A percentile compares a stretch with the other conserved stretches of the same genome.
These are phyloP conservation scores for Hanseniaspora sp. DNA, from an alignment of 1,139 yeast genomes.

Conservation along the genomic window DNA sequence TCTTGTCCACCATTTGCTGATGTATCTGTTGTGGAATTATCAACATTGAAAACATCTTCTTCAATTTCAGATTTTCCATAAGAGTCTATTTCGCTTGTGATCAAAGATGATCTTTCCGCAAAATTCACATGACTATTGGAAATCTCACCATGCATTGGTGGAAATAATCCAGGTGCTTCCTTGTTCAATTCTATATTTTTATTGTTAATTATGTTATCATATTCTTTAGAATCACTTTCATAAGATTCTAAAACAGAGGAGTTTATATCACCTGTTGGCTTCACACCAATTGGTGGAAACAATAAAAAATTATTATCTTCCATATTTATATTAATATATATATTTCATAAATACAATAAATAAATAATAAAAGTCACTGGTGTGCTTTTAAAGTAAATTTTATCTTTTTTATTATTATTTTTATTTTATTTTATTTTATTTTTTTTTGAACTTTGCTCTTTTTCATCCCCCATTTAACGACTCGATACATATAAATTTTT, in stretches of 20 bases:
- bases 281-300: conserved; percentile 3
- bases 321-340: background rate
- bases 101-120: background rate
- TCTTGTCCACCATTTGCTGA: no score
- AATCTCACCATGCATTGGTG: conserved; percentile 12
- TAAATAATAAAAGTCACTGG: no score
- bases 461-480: no score
- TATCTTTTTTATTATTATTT: no score
- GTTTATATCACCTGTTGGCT: background rate
- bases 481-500: no score
- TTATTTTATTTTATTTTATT: no score
- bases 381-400: no score
- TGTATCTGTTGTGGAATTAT: background rate
- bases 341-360: no score
- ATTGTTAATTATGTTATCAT: background rate
- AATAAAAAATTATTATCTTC: background rate
- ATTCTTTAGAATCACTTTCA: background rate
- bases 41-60: background rate
- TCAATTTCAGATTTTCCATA: background rate
- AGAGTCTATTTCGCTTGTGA: background rate
- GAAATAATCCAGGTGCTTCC: conserved; percentile 20
- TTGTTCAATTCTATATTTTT: conserved; percentile 12
- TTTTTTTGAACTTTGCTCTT: no score
- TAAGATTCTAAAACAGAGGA: background rate
- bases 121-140: background rate